phyloP scores from a whole-genome alignment of 2,329 filamentous ascomycete genomes.

The Penicillium italicum region DNA sequence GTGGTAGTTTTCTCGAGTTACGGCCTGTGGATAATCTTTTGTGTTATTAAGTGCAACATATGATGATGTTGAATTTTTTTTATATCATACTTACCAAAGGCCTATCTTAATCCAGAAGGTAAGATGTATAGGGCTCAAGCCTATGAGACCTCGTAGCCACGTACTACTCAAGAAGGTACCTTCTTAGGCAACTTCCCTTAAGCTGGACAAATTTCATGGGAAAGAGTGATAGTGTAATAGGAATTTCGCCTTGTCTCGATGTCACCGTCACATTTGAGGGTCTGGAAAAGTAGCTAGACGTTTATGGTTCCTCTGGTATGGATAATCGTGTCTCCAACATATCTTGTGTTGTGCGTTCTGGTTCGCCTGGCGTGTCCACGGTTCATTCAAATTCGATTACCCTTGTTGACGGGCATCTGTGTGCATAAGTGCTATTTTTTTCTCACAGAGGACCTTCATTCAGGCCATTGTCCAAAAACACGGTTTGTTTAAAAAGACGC shows the following conservation, averaged over 20 bases:
- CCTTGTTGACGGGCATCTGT: too few species aligned
- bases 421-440: too few species aligned
- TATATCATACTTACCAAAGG: not conserved
- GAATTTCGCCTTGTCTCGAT: too few species aligned
- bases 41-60: not conserved
- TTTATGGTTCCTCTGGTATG: conserved; percentile 41
- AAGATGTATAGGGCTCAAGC: not conserved
- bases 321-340: conserved; percentile 48
- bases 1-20: not conserved
- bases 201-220: too few species aligned
- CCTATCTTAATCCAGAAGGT: not conserved
- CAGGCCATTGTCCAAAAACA: too few species aligned
- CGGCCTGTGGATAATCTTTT: not conserved
- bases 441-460: too few species aligned
- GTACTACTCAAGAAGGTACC: conserved; percentile 36
- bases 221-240: too few species aligned
- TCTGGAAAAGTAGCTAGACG: conserved; percentile 35
- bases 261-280: conserved; percentile 41
- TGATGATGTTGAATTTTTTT: not conserved
- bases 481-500: too few species aligned
- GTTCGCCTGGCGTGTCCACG: conserved; percentile 39
- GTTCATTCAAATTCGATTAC: too few species aligned
- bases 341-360: conserved; percentile 44
- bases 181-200: conserved; percentile 38
- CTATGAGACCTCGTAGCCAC: too few species aligned